Conservation (phyloP, 2,329 filamentous ascomycete genomes). For the Emmonsiellopsis sp. region DNA sequence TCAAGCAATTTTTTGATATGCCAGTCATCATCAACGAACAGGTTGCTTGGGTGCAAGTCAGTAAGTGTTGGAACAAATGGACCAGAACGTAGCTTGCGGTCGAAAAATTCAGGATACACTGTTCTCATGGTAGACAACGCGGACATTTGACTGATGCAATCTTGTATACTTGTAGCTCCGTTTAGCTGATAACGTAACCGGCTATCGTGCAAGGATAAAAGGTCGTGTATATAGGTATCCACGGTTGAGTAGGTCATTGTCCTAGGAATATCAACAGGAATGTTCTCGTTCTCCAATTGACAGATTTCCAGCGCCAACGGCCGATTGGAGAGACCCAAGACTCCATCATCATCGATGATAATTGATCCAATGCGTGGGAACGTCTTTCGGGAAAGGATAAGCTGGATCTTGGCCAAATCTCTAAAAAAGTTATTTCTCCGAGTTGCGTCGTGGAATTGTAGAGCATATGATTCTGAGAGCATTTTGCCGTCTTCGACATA, state of each 20-base stretch:
- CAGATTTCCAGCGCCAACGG: not conserved
- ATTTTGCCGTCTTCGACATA: not conserved
- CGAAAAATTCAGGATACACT: conserved; percentile 17
- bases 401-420: not conserved
- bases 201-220: not conserved
- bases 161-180: conserved; percentile 5
- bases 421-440: not conserved
- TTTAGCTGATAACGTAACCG: not conserved
- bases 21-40: conserved; percentile 29
- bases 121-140: conserved; percentile 18
- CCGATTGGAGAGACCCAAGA: not conserved
- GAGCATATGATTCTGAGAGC: not conserved
- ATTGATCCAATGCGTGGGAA: not conserved
- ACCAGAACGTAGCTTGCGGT: conserved; percentile 20
- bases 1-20: conserved; percentile 26
- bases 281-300: not conserved
- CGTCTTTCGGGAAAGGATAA: not conserved
- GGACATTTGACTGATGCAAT: conserved; percentile 8
- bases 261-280: not conserved
- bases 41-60: conserved; percentile 20
- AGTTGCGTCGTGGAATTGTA: not conserved
- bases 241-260: not conserved
- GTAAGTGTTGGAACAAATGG: conserved; percentile 27
- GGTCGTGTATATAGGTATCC: not conserved
- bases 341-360: not conserved